A percentile compares a stretch with the other conserved stretches of the same genome.
phyloP scores from a whole-genome alignment of 73 alveolate genomes.

The Uronychia setigera region DNA sequence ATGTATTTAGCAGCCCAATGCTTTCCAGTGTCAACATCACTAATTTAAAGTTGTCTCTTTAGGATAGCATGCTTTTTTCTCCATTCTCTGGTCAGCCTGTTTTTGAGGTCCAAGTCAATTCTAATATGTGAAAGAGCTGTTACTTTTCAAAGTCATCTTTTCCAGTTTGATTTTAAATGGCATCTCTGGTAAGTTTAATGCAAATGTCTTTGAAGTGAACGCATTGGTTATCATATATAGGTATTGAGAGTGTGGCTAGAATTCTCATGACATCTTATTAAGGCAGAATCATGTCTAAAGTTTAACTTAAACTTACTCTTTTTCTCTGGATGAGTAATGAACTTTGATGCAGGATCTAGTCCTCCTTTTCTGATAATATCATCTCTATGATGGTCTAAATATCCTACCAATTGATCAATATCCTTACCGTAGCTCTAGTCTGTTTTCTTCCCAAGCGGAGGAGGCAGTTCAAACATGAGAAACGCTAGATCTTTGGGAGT shows the following conservation, averaged over 20 bases:
- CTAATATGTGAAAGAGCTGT: neutral
- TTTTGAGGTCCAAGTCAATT: neutral
- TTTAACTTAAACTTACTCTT: neutral
- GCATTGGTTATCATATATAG: conserved; percentile 10
- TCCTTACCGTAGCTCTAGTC: conserved; percentile 1
- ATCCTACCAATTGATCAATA: neutral
- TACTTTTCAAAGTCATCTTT: neutral
- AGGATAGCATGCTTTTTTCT: neutral
- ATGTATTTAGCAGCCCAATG: neutral
- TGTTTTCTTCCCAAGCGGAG: conserved; percentile 32
- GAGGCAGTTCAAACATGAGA: conserved; percentile 37
- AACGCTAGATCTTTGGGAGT: conserved; percentile 15
- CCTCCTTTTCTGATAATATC: conserved; percentile 9
- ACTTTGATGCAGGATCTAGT: neutral
- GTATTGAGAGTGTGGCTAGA: conserved; percentile 5
- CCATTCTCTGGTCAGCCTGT: conserved; percentile 13
- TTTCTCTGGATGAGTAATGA: conserved; percentile 6
- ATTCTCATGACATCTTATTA: neutral
- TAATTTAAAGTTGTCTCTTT: neutral
- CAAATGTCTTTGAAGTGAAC: conserved; percentile 46
- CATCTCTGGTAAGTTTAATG: conserved; percentile 16
- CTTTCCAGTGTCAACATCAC: neutral
- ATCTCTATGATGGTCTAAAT: neutral
- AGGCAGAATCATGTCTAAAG: conserved; percentile 3
- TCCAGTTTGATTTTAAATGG: conserved; percentile 1